Conservation (phyloP, 345 rosid genomes). For the Salix viminalis region DNA sequence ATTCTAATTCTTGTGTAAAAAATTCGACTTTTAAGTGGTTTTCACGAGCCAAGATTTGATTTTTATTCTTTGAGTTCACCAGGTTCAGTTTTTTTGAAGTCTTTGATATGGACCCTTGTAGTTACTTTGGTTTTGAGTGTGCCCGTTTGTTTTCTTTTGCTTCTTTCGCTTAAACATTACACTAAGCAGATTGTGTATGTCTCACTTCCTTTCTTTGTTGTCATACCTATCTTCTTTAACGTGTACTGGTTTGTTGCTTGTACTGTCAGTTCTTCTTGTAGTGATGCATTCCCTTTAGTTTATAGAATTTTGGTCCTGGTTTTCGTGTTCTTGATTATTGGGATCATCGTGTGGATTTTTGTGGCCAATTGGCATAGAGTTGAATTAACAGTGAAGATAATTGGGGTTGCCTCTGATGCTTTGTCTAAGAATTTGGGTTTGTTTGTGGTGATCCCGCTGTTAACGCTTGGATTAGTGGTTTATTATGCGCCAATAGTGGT, state of each 20-base stretch:
- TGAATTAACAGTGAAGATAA: constrained; percentile 67
- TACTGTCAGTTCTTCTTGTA: constrained; percentile 62
- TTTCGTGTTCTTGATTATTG: constrained; percentile 63
- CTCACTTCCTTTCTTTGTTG: constrained; percentile 68
- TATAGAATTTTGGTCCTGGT: constrained; percentile 67
- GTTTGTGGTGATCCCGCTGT: constrained; percentile 56
- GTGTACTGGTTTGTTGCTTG: constrained; percentile 93
- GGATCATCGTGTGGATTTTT: constrained; percentile 68
- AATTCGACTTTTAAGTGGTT: background rate
- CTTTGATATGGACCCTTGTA: constrained; percentile 66
- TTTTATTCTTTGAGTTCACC: constrained; percentile 17
- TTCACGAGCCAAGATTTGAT: background rate
- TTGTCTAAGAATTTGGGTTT: constrained; percentile 65
- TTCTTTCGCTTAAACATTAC: constrained; percentile 71
- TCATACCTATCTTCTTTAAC: constrained; percentile 64
- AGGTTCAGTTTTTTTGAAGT: constrained; percentile 31
- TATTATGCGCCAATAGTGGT: constrained; percentile 71
- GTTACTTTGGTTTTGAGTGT: constrained; percentile 59
- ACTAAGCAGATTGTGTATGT: constrained; percentile 78
- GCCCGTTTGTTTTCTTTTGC: constrained; percentile 63
- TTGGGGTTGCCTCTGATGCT: constrained; percentile 79
- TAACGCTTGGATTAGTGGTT: constrained; percentile 50
- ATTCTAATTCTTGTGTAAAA: constrained; percentile 54
- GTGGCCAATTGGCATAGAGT: constrained; percentile 78
- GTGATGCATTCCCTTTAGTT: constrained; percentile 55